phyloP scores from a whole-genome alignment of 1,139 yeast genomes.

The Zygosaccharomyces pseudobailii region DNA sequence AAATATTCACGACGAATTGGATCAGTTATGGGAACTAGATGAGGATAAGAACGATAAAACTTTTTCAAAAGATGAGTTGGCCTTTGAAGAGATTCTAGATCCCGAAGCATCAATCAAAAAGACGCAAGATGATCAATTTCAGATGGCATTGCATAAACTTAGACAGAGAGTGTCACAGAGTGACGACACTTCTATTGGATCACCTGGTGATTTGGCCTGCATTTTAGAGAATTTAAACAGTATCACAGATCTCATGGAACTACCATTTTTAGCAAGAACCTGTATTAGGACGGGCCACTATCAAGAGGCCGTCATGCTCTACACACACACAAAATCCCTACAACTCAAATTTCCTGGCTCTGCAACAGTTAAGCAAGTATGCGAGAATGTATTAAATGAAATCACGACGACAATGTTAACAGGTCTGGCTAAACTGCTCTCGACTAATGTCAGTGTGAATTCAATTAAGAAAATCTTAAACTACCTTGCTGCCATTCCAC shows the following conservation, averaged over 20 bases:
- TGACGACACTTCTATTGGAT: constrained; percentile 16
- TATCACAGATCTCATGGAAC: constrained; percentile 70
- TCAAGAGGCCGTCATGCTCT: constrained; percentile 63
- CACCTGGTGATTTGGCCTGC: constrained; percentile 33
- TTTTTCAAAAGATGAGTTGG: not conserved
- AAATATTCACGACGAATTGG: constrained; percentile 32
- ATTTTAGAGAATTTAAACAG: constrained; percentile 64
- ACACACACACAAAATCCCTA: constrained; percentile 60
- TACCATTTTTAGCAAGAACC: constrained; percentile 77
- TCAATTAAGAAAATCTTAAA: constrained; percentile 74
- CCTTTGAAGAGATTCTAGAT: constrained; percentile 14
- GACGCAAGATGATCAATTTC: constrained; percentile 33
- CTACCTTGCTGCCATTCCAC: constrained; percentile 63
- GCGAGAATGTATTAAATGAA: constrained; percentile 51
- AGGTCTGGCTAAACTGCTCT: constrained; percentile 62
- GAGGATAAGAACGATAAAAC: constrained; percentile 20
- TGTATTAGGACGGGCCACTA: constrained; percentile 85
- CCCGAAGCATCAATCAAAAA: constrained; percentile 19
- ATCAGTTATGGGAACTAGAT: constrained; percentile 36
- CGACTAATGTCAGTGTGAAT: constrained; percentile 74
- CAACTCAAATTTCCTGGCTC: constrained; percentile 64
- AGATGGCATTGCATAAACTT: constrained; percentile 29
- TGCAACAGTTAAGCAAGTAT: constrained; percentile 50
- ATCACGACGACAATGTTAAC: constrained; percentile 55
- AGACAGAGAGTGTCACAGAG: constrained; percentile 20